These are phyloP conservation scores for Ceratobasidium sp. DNA, from an alignment of 1,284 basidiomycete species.

Conservation along the genomic window DNA sequence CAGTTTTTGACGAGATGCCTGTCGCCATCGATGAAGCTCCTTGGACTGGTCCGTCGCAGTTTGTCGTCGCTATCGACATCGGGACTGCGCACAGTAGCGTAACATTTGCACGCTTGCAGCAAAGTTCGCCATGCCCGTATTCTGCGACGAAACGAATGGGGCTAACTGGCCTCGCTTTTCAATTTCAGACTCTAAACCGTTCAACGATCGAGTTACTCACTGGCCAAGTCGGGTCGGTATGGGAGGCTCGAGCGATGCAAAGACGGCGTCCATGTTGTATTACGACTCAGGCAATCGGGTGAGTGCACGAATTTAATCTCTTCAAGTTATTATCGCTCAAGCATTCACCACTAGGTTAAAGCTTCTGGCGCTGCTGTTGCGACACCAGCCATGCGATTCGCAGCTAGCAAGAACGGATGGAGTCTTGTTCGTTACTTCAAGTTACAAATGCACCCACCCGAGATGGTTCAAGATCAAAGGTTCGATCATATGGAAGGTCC, in stretches of 20 bases:
- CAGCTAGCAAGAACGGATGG: constrained; percentile 8
- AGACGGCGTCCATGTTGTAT: not conserved
- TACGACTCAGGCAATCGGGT: constrained; percentile 13
- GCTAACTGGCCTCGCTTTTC: not conserved
- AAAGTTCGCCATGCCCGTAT: not conserved
- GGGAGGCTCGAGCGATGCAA: constrained; percentile 8
- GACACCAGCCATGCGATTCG: constrained; percentile 1
- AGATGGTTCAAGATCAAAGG: not conserved
- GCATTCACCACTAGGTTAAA: not conserved
- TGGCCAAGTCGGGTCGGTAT: constrained; percentile 10
- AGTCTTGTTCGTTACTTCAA: constrained; percentile 32
- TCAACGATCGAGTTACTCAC: constrained; percentile 13
- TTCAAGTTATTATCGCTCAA: not conserved
- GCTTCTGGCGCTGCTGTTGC: constrained; percentile 14
- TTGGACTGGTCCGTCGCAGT: not conserved
- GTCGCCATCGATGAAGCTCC: constrained; percentile 12
- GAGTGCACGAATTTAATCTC: not conserved
- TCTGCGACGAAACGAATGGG: too few species aligned
- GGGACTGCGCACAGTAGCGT: constrained; percentile 33
- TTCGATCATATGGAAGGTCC: constrained; percentile 13
- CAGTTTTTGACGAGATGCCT: not conserved
- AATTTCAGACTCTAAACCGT: not conserved
- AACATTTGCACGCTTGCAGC: constrained; percentile 15
- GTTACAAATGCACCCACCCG: constrained; percentile 15
- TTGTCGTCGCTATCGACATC: constrained; percentile 20